Evolutionary conservation across 2,329 filamentous ascomycete genomes (phyloP).

Genomic region (Macroventuria anomochaeta): DNA sequence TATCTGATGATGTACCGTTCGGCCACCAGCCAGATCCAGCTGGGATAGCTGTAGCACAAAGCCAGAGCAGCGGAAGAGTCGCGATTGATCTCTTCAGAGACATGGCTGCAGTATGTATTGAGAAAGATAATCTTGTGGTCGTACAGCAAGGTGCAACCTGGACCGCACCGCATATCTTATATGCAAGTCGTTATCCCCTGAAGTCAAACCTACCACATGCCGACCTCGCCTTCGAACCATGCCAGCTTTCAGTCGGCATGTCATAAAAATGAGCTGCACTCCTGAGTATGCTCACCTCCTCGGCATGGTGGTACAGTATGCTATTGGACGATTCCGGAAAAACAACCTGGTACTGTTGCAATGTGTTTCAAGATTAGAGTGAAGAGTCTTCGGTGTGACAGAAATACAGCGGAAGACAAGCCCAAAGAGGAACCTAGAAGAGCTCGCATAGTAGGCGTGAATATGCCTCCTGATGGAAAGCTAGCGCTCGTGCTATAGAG

Average conservation of each 20-base stretch:
- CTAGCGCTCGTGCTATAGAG: background rate
- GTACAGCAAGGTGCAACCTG: conserved; percentile 4
- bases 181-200: background rate
- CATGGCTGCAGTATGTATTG: conserved; percentile 18
- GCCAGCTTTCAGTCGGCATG: background rate
- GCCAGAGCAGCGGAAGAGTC: conserved; percentile 31
- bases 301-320: background rate
- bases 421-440: conserved; percentile 1
- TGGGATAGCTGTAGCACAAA: conserved; percentile 23
- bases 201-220: background rate
- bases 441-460: background rate
- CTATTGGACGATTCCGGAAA: background rate
- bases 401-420: background rate
- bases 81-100: conserved; percentile 21
- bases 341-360: background rate
- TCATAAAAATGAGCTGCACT: background rate
- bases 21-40: conserved; percentile 32
- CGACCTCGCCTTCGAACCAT: background rate
- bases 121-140: background rate
- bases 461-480: conserved; percentile 8
- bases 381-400: background rate
- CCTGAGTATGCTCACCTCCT: background rate
- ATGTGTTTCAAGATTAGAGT: background rate
- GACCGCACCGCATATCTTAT: background rate
- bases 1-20: conserved; percentile 28